These are phyloP conservation scores for Candida anutae DNA, from an alignment of 1,139 yeast species.

Conservation along the genomic window DNA sequence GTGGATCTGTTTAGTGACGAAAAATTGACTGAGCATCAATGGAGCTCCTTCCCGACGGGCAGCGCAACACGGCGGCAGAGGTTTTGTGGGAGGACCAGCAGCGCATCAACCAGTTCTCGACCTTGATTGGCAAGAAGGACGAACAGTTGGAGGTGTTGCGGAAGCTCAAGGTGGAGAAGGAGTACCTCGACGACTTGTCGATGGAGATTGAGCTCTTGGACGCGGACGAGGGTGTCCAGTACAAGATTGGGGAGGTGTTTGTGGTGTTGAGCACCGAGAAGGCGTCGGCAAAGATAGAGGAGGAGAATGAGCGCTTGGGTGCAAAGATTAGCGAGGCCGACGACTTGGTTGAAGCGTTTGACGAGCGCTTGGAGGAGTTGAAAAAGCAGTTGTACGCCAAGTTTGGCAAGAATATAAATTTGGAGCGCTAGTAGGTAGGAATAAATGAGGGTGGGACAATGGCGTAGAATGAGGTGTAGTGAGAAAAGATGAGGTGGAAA, in stretches of 20 bases:
- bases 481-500: no score
- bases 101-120: conserved; percentile 80
- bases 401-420: conserved; percentile 83
- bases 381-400: conserved; percentile 77
- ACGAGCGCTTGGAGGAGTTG: conserved; percentile 47
- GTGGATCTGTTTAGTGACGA: no score
- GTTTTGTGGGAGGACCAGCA: conserved; percentile 89
- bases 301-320: conserved; percentile 47
- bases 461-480: no score
- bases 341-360: conserved; percentile 41
- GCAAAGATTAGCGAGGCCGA: conserved; percentile 41
- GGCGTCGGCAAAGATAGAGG: conserved; percentile 60
- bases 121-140: conserved; percentile 66
- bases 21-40: no score
- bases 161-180: conserved; percentile 61
- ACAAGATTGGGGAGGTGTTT: conserved; percentile 72
- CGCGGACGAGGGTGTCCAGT: conserved; percentile 63
- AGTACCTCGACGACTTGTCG: conserved; percentile 79
- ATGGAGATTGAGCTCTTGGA: conserved; percentile 82
- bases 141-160: conserved; percentile 43
- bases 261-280: conserved; percentile 57
- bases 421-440: conserved; percentile 43
- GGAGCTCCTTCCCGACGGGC: conserved; percentile 61
- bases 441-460: conserved; percentile 1
- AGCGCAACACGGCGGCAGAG: conserved; percentile 56